Percentiles rank a stretch among this genome's conserved stretches.
phyloP scores from a whole-genome alignment of 2,329 filamentous ascomycete species.

The Xylariaceae sp. region DNA sequence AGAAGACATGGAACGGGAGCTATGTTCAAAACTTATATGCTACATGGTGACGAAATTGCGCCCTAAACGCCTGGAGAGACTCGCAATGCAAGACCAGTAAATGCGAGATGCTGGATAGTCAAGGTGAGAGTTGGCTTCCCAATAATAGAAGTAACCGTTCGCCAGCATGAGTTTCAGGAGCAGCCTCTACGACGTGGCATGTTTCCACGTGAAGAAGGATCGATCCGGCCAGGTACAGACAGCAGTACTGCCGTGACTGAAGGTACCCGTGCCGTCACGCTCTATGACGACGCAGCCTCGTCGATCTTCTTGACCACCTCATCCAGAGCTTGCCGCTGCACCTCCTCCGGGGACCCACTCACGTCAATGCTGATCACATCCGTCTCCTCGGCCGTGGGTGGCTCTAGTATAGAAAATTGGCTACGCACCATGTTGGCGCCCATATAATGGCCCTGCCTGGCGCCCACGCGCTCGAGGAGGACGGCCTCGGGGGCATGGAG shows the following conservation, averaged over 20 bases:
- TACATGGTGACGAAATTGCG: too few relatives aligned
- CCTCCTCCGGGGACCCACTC: conserved; percentile 51
- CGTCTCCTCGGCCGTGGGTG: conserved; percentile 64
- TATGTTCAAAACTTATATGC: too few relatives aligned
- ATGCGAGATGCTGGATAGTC: not conserved
- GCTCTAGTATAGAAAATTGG: conserved; percentile 85
- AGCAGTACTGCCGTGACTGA: too few relatives aligned
- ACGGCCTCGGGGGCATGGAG: conserved; percentile 73
- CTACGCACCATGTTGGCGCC: conserved; percentile 91
- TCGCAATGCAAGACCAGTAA: conserved; percentile 1
- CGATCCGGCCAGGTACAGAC: not conserved
- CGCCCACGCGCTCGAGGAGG: conserved; percentile 69
- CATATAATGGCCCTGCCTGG: conserved; percentile 87
- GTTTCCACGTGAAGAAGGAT: not conserved
- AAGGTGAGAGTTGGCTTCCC: not conserved
- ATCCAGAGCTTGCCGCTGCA: conserved; percentile 56
- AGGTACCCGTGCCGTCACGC: too few relatives aligned
- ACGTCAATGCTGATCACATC: conserved; percentile 73
- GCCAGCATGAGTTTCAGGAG: not conserved
- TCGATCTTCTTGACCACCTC: conserved; percentile 53
- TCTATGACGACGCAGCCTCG: conserved; percentile 25
- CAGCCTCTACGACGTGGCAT: too few relatives aligned
- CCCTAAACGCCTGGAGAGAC: not conserved
- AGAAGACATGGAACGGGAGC: too few relatives aligned
- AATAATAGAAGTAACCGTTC: not conserved